Conservation (phyloP, 306 rosid genomes). For the Casuarina glauca region DNA sequence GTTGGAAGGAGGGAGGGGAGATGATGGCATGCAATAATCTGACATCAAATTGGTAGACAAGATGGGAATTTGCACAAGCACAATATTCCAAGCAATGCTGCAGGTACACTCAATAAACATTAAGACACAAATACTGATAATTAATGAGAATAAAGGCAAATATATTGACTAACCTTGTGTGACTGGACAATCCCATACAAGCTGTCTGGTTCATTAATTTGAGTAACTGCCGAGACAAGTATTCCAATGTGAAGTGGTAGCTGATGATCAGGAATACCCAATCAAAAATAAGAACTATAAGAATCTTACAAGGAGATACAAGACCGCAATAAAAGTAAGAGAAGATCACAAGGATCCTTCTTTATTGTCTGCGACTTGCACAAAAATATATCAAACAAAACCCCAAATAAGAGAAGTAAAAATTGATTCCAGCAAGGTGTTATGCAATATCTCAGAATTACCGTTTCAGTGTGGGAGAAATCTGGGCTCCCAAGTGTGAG, state of each 20-base stretch:
- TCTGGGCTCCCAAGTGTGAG: constrained; percentile 78
- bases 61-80: background rate
- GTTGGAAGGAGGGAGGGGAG: background rate
- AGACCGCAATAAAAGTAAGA: background rate
- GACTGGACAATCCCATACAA: constrained; percentile 91
- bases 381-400: background rate
- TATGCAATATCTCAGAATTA: constrained; percentile 29
- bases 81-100: background rate
- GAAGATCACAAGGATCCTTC: background rate
- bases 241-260: constrained; percentile 81
- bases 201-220: constrained; percentile 94
- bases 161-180: constrained; percentile 65
- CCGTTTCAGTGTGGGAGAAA: constrained; percentile 79
- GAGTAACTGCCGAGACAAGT: constrained; percentile 76
- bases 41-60: background rate
- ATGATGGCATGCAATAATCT: background rate
- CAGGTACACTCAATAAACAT: background rate
- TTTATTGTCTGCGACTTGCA: background rate
- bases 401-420: background rate
- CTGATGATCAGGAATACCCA: constrained; percentile 44
- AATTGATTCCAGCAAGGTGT: background rate
- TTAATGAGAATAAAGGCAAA: background rate
- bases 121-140: constrained; percentile 1
- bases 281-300: constrained; percentile 9
- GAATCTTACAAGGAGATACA: background rate